Percentiles rank a stretch among this genome's conserved stretches.
phyloP scores from a whole-genome alignment of 352 stramenopile species.

The Phytophthora capsici region DNA sequence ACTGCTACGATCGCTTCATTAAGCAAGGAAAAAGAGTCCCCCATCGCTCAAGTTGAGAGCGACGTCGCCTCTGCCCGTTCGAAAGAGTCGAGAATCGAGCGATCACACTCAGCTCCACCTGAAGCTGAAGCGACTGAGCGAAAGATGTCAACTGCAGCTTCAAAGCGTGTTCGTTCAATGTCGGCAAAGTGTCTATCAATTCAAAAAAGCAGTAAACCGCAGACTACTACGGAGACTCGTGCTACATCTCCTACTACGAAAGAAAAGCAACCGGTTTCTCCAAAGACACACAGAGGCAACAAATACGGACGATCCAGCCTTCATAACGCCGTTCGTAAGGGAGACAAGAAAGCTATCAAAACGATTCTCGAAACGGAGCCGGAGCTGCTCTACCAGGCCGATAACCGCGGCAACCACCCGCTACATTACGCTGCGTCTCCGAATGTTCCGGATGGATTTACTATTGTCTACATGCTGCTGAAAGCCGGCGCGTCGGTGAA shows the following conservation, averaged over 20 bases:
- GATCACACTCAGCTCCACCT: slow-evolving; percentile 36
- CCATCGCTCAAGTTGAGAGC: neutral
- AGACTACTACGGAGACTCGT: slow-evolving; percentile 1
- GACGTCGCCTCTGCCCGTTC: neutral
- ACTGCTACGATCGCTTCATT: slow-evolving; percentile 48
- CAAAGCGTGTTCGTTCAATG: slow-evolving; percentile 16
- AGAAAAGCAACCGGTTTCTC: slow-evolving; percentile 1
- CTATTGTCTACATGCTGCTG: slow-evolving; percentile 6
- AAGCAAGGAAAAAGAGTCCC: slow-evolving; percentile 19
- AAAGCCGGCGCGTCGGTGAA: slow-evolving; percentile 10
- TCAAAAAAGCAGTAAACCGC: neutral
- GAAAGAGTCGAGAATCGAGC: slow-evolving; percentile 26
- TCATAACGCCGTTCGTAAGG: slow-evolving; percentile 6
- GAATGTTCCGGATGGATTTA: slow-evolving; percentile 9
- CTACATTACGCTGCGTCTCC: slow-evolving; percentile 8
- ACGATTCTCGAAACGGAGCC: slow-evolving; percentile 7
- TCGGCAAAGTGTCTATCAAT: slow-evolving; percentile 32
- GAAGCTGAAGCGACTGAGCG: slow-evolving; percentile 30
- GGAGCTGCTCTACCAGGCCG: neutral
- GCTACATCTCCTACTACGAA: slow-evolving; percentile 1
- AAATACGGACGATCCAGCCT: slow-evolving; percentile 3
- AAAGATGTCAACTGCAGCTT: slow-evolving; percentile 2
- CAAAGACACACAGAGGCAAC: slow-evolving; percentile 1
- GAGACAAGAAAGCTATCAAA: slow-evolving; percentile 9
- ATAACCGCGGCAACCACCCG: slow-evolving; percentile 7